Base-by-base conservation (phyloP, 345 rosid species). In the Brassica cretica region DNA sequence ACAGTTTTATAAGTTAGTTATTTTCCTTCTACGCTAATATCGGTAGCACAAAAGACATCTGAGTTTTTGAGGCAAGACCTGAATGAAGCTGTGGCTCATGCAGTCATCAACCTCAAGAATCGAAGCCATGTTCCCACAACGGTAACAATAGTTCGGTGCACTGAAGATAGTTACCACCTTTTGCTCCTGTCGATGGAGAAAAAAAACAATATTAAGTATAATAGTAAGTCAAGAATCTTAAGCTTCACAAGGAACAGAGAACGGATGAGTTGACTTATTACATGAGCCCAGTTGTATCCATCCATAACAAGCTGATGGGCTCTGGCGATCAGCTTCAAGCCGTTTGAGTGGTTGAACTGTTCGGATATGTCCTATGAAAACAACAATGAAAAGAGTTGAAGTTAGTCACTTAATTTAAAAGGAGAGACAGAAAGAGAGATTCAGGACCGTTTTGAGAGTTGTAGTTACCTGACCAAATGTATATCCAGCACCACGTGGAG, bases 81-180 rank as follows among this genome's bases (percentile, higher is more conserved):
- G 98, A 84, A 93, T 91, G 86, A 93, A 93, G 16, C 93, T 91
- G 85, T 93, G 98, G 39, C 86, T 90, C 82, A 89, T 90, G 89
- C 93, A 93, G 82, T 92, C 98, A 69, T 94, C 97, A 59, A 94
- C 97, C 81, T 92, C 96, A 56, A 94, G 87, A 66, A 93, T 91
- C 39, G 98, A 93, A 35, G 98, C 98, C 96, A 91, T 92, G 87
- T 93, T 93, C 71, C 98, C 98, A 87, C 98, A 94, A 27, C 98
- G 98, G 67, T 93, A 93, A 72, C 97, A 93, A 76, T 93, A 93
- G 78, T 93, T 93, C 39, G 98, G 98, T 4, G 98, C 98, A 75
- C 98, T 93, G 82, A 93, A 93, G 73, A 93, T 91, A 32, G 98
- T 93, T 53, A 93, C 98, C 79, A 93, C 98, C 71, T 91, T 93